These are phyloP conservation scores for Daucus carota DNA, from an alignment of 129 eudicot genomes.

Conservation along the genomic window DH1_v3.0 NC_030387.2:36727001-36727500, in stretches of 20 bases:
- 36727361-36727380: too few species aligned
- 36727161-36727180: not conserved
- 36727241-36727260: too few species aligned
- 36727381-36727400: too few species aligned
- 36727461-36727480: too few species aligned
- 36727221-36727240: not conserved
- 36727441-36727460: too few species aligned
- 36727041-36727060: not conserved
- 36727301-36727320: too few species aligned
- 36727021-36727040: not conserved
- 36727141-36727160: not conserved
- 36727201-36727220: not conserved
- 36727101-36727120: not conserved
- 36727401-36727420: too few species aligned
- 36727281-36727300: not conserved
- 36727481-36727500: too few species aligned
- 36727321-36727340: not conserved
- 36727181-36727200: not conserved
- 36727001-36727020: constrained; percentile 1
- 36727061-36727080: not conserved
- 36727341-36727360: not conserved
- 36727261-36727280: too few species aligned
- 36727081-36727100: not conserved
- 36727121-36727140: not conserved
- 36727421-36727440: too few species aligned